Evolutionary conservation across 2,329 filamentous ascomycete species (phyloP), one percentile per base, ranked within the genome.

Genomic region (Gremmenia infestans): DNA sequence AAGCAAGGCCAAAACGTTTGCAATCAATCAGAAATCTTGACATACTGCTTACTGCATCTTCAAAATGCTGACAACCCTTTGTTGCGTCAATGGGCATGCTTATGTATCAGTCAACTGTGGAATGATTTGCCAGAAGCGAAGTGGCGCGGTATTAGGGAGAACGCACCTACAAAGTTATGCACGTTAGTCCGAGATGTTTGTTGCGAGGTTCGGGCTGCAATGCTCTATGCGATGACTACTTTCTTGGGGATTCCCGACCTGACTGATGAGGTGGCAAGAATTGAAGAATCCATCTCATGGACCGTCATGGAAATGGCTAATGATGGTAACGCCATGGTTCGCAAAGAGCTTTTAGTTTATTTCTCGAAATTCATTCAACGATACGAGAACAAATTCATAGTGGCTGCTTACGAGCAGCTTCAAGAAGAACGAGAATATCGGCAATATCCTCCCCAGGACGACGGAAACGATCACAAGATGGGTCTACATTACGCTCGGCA

Each of bases 61-160:
- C 82, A 84, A 58, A 94, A 97, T 69, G 83, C 88, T 55, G 88
- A 95, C 60, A 97, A 96, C 63, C 88, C 91, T 1, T 77, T 99
- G 9, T 77, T 99, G 48, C 82, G 94, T 40, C 94, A 99, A 71
- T 99, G 94, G 91, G 92, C 91, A 17, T 96, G 92, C 69, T 79
- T 99, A 8, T 97, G 93, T 72, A 83, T 99, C 59, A 96, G 93
- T 70, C 93, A 97, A 76, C 79, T 99, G 22, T 97, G 93, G 92
- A 82, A 87, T 62, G 89, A 95, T 65, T 88, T 92, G 52, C 85
- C 91, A 1, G 91, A 97, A 68, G 93, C 92, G 0, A 97, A 97
- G 71, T 97, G 93, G 89, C 83, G 89, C 63, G 94, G 91, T n/a
- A 96, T 97, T 58, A 81, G 90, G 48, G 91, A 91, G 68, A 87